phyloP scores from a whole-genome alignment of 306 rosid species.

The Rosa rugosa region DNA sequence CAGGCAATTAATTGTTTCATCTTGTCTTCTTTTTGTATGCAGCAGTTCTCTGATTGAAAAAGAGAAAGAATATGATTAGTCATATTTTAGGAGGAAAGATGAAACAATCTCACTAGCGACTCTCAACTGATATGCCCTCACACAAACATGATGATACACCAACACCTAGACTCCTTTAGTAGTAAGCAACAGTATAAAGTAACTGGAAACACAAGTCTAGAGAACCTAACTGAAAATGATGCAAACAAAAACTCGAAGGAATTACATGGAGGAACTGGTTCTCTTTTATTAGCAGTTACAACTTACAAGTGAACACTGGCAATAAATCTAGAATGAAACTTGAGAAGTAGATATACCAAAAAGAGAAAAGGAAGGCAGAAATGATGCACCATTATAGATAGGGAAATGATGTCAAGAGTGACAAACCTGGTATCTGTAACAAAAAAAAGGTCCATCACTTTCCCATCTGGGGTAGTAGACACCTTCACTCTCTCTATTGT shows the following conservation, averaged over 20 bases:
- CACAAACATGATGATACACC: background rate
- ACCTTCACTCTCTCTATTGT: conserved; percentile 58
- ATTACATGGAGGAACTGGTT: background rate
- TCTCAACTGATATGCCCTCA: background rate
- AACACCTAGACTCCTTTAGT: background rate
- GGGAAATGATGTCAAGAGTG: conserved; percentile 3
- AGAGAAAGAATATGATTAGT: background rate
- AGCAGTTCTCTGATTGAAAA: conserved; percentile 43
- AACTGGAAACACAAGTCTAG: background rate
- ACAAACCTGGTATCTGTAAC: conserved; percentile 59
- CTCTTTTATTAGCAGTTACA: background rate
- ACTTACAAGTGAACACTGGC: background rate
- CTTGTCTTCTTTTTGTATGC: conserved; percentile 43
- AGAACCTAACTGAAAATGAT: background rate
- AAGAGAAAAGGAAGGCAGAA: background rate
- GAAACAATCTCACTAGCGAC: background rate
- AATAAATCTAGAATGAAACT: background rate
- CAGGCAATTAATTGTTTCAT: conserved; percentile 40
- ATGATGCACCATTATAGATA: conserved; percentile 2
- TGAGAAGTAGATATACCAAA: background rate
- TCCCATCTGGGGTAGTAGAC: conserved; percentile 58
- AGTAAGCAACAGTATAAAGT: background rate
- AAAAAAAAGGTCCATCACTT: conserved; percentile 62
- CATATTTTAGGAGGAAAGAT: background rate
- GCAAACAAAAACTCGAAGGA: background rate